Evolutionary conservation across 352 stramenopile genomes (phyloP).

Genomic region (Aphanomyces euteiches): DNA sequence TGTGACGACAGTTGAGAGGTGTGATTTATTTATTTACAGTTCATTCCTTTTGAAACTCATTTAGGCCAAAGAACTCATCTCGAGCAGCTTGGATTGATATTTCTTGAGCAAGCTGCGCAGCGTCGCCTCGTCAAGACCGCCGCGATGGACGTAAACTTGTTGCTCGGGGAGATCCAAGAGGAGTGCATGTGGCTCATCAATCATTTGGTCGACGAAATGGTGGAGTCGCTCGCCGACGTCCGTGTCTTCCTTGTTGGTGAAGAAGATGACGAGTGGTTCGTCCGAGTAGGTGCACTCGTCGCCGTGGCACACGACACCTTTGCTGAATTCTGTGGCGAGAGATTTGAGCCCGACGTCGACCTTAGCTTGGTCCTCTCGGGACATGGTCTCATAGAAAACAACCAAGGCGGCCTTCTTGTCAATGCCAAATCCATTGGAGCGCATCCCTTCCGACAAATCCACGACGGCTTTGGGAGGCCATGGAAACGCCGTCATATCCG

Average conservation of each 20-base stretch:
- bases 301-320: constrained; percentile 13
- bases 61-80: too few relatives aligned
- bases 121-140: constrained; percentile 3
- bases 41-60: too few relatives aligned
- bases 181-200: constrained; percentile 1
- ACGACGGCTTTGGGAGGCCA: constrained; percentile 18
- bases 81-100: constrained; percentile 4
- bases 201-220: not conserved
- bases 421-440: constrained; percentile 18
- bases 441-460: constrained; percentile 2
- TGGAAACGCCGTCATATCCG: not conserved
- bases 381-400: constrained; percentile 7
- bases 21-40: too few relatives aligned
- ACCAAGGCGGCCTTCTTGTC: constrained; percentile 20
- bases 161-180: constrained; percentile 10
- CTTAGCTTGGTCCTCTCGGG: not conserved
- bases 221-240: constrained; percentile 13
- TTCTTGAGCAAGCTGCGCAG: not conserved
- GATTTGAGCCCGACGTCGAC: not conserved
- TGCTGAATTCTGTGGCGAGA: constrained; percentile 19
- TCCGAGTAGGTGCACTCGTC: constrained; percentile 20
- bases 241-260: constrained; percentile 9
- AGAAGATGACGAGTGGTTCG: constrained; percentile 24
- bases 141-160: constrained; percentile 9
- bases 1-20: too few relatives aligned